Evolutionary conservation across 495 filamentous ascomycete genomes (phyloP).

Genomic region (Aspergillus funiculosus): DNA sequence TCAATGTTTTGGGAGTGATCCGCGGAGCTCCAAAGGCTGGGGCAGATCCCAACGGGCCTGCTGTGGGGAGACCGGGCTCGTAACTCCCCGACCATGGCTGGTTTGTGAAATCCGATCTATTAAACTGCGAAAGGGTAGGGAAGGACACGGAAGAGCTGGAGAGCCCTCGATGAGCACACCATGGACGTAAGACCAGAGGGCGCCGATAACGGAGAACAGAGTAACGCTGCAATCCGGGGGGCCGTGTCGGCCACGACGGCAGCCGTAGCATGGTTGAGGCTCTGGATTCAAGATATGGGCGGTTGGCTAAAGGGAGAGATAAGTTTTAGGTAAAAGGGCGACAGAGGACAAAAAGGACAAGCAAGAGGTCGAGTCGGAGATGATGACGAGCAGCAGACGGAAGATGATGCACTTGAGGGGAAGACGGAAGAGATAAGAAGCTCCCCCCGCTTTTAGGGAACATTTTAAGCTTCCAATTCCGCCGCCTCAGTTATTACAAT

Average conservation of each 20-base stretch:
- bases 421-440: too few species aligned
- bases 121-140: slow-evolving; percentile 47
- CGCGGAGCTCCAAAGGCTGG: slow-evolving; percentile 59
- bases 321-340: neutral
- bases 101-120: slow-evolving; percentile 56
- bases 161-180: slow-evolving; percentile 20
- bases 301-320: neutral
- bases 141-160: slow-evolving; percentile 32
- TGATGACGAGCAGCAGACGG: too few species aligned
- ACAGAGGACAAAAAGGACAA: neutral
- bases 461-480: too few species aligned
- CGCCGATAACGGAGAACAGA: slow-evolving; percentile 21
- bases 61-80: slow-evolving; percentile 60
- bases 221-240: slow-evolving; percentile 14
- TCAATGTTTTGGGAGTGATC: slow-evolving; percentile 76
- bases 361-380: too few species aligned
- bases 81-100: slow-evolving; percentile 70
- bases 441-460: neutral
- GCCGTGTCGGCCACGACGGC: slow-evolving; percentile 16
- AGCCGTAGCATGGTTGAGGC: slow-evolving; percentile 23
- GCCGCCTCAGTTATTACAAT: too few species aligned
- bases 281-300: neutral
- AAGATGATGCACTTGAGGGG: too few species aligned
- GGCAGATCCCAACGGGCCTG: slow-evolving; percentile 51
- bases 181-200: slow-evolving; percentile 1